These are phyloP conservation scores for Colletotrichum tofieldiae DNA, from an alignment of 2,329 filamentous ascomycete species.

Conservation along the genomic window DNA sequence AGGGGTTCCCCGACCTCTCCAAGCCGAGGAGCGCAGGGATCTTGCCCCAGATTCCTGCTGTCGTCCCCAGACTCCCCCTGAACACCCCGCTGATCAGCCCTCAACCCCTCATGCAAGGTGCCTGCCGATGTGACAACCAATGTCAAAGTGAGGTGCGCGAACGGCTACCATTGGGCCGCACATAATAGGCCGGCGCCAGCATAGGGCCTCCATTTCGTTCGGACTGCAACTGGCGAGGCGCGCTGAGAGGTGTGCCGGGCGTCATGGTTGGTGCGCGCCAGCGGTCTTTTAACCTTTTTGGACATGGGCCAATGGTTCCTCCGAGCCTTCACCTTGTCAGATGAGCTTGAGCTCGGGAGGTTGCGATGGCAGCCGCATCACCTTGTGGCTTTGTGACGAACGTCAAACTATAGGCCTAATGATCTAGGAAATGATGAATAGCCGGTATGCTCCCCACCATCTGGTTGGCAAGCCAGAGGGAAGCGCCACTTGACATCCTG, in stretches of 20 bases:
- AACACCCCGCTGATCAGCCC: constrained; percentile 24
- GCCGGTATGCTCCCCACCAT: background rate
- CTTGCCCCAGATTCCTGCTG: constrained; percentile 25
- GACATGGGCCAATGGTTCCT: constrained; percentile 20
- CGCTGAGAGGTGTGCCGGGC: constrained; percentile 18
- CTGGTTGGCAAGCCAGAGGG: background rate
- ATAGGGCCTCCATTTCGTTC: background rate
- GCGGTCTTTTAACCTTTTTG: constrained; percentile 19
- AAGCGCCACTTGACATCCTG: background rate
- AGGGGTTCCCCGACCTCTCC: background rate
- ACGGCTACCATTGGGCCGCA: constrained; percentile 14
- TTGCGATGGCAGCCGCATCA: constrained; percentile 1
- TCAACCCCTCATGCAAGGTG: constrained; percentile 33
- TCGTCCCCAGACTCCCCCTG: background rate
- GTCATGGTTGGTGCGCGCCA: constrained; percentile 11
- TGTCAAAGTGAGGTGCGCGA: constrained; percentile 8
- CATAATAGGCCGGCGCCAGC: background rate
- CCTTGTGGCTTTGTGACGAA: background rate
- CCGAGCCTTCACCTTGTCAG: constrained; percentile 24
- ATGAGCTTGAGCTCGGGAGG: background rate
- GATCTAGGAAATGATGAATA: background rate
- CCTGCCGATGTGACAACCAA: constrained; percentile 20
- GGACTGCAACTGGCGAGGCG: background rate
- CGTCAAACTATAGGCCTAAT: background rate
- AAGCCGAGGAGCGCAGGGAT: constrained; percentile 33